These are phyloP conservation scores for Trichoderma polysporum DNA, from an alignment of 2,329 filamentous ascomycete genomes.

Conservation along the genomic window DNA sequence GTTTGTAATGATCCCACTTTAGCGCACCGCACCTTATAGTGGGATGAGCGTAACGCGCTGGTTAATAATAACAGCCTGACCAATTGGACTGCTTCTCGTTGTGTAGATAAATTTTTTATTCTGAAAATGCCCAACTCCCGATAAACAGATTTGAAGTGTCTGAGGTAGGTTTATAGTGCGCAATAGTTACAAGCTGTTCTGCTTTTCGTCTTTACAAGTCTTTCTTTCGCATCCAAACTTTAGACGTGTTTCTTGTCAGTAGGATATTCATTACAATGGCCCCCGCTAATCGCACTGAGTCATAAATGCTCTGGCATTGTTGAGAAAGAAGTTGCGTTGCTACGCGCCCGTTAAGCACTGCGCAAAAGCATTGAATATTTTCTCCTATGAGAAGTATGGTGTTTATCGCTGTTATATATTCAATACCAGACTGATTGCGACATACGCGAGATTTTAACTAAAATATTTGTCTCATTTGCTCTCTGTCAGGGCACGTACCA, in stretches of 20 bases:
- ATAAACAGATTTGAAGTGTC: too few relatives aligned
- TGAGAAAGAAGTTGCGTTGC: neutral
- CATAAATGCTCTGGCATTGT: neutral
- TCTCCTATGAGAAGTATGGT: neutral
- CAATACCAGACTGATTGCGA: too few relatives aligned
- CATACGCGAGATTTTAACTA: too few relatives aligned
- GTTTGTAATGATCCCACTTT: constrained; percentile 3
- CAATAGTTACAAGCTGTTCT: neutral
- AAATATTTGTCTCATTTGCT: too few relatives aligned
- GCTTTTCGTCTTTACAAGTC: neutral
- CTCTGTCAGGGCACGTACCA: too few relatives aligned
- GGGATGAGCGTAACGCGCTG: neutral
- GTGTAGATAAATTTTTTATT: neutral
- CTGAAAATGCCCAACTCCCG: too few relatives aligned
- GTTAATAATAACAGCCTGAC: neutral
- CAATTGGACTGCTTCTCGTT: neutral
- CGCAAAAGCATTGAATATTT: neutral
- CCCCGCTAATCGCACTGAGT: neutral
- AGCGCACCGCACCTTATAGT: neutral
- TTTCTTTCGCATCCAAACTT: neutral
- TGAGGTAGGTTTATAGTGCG: neutral
- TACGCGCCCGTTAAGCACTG: neutral
- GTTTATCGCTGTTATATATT: neutral
- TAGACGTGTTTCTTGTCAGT: neutral
- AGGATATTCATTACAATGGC: neutral